A percentile compares a stretch with the other conserved stretches of the same genome.
Conservation (phyloP, 2,329 filamentous ascomycete species). For the Metarhizium guizhouense region DNA sequence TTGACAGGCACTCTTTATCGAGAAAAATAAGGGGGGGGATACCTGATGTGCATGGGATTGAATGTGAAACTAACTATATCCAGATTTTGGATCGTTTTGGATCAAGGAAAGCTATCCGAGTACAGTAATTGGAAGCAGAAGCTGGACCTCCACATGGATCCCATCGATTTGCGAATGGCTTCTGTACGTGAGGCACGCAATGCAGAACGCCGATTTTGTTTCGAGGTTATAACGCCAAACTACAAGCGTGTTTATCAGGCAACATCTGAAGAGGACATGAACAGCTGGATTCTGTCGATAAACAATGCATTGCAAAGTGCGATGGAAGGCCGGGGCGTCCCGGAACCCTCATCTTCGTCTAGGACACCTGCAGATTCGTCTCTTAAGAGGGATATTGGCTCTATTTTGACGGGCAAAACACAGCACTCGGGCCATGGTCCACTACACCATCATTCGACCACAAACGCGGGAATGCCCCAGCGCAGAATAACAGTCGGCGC, state of each 20-base stretch:
- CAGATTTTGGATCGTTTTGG: slow-evolving; percentile 97
- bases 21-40: too few relatives aligned
- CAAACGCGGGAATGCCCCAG: slow-evolving; percentile 50
- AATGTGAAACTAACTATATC: slow-evolving; percentile 9
- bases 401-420: slow-evolving; percentile 86
- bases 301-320: slow-evolving; percentile 97
- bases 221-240: slow-evolving; percentile 94
- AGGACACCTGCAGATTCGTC: slow-evolving; percentile 39
- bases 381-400: slow-evolving; percentile 78
- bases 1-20: not conserved
- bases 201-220: slow-evolving; percentile 90
- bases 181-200: slow-evolving; percentile 94
- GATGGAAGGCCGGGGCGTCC: slow-evolving; percentile 68
- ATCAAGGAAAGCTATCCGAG: slow-evolving; percentile 92
- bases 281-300: slow-evolving; percentile 89
- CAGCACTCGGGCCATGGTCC: slow-evolving; percentile 54
- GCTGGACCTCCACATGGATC: slow-evolving; percentile 93
- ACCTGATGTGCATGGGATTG: too few relatives aligned
- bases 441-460: slow-evolving; percentile 38
- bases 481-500: slow-evolving; percentile 89
- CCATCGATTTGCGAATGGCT: slow-evolving; percentile 92
- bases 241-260: slow-evolving; percentile 96
- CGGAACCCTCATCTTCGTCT: slow-evolving; percentile 37
- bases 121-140: slow-evolving; percentile 99
- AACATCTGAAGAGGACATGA: slow-evolving; percentile 96